phyloP scores from a whole-genome alignment of 768 basidiomycete species.

The Phaeotremella fagi region DNA sequence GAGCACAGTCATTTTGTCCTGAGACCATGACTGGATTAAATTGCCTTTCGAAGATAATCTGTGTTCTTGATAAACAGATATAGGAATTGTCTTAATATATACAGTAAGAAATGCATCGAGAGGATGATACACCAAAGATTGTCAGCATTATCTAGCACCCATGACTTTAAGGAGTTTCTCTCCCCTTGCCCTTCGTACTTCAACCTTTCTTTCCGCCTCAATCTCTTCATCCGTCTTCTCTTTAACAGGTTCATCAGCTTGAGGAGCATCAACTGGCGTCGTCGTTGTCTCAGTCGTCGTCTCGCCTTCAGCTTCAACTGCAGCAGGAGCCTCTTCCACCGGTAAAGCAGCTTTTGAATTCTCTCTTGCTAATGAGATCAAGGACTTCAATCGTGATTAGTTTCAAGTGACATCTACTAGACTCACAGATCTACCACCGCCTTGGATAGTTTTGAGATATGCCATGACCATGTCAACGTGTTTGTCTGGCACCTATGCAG shows the following conservation, averaged over 20 bases:
- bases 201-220: neutral
- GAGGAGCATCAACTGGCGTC: neutral
- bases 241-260: neutral
- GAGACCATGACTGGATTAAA: no score
- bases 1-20: no score
- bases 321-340: neutral
- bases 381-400: neutral
- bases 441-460: slow-evolving; percentile 35
- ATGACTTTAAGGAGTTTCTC: slow-evolving; percentile 6
- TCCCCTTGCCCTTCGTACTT: neutral
- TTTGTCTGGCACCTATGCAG: slow-evolving; percentile 26
- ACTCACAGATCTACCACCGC: slow-evolving; percentile 25
- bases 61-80: no score
- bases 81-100: no score
- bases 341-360: neutral
- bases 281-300: neutral
- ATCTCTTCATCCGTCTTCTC: neutral
- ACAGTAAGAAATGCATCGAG: no score
- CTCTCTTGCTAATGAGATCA: neutral
- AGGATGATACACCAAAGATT: no score
- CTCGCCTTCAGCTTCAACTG: neutral
- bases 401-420: neutral
- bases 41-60: no score
- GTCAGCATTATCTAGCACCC: slow-evolving; percentile 1
- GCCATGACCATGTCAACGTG: slow-evolving; percentile 31